phyloP scores from a whole-genome alignment of 2,329 filamentous ascomycete species.

The Colletotrichum cereale region DNA sequence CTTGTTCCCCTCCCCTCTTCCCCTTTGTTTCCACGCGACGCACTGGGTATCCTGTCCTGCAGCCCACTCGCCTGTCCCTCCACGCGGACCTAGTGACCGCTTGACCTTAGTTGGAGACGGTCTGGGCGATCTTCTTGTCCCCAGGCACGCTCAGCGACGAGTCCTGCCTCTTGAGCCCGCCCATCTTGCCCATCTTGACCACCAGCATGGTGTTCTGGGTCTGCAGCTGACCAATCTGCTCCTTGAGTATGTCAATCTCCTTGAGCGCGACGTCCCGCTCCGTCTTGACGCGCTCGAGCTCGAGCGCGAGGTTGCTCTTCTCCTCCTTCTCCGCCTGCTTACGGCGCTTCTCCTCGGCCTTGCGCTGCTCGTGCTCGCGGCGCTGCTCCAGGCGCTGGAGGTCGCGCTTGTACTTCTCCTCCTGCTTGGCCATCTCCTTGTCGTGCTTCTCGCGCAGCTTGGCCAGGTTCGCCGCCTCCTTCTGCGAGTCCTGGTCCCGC shows the following conservation, averaged over 20 bases:
- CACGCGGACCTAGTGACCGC: conserved; percentile 46
- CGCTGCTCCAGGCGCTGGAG: conserved; percentile 74
- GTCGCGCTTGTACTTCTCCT: conserved; percentile 75
- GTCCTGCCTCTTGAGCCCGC: conserved; percentile 47
- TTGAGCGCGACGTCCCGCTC: conserved; percentile 66
- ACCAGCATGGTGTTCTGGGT: conserved; percentile 70
- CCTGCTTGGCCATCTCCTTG: conserved; percentile 72
- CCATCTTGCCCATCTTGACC: conserved; percentile 59
- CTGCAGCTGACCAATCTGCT: conserved; percentile 69
- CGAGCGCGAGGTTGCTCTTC: conserved; percentile 59
- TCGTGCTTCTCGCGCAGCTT: conserved; percentile 75
- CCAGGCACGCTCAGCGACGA: conserved; percentile 47
- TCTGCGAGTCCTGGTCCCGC: conserved; percentile 60
- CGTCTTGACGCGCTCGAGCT: conserved; percentile 64
- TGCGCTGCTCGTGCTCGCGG: conserved; percentile 71
- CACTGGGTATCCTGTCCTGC: conserved; percentile 19
- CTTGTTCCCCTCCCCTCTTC: neutral
- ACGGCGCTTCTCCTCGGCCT: conserved; percentile 63
- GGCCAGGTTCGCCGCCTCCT: conserved; percentile 63
- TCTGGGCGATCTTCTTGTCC: conserved; percentile 47
- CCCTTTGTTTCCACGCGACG: neutral
- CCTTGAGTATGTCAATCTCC: conserved; percentile 67
- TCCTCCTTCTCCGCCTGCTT: conserved; percentile 69
- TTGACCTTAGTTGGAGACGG: conserved; percentile 71
- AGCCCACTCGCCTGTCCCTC: neutral